phyloP scores from a whole-genome alignment of 495 filamentous ascomycete species.

The Talaromyces borbonicus region DNA sequence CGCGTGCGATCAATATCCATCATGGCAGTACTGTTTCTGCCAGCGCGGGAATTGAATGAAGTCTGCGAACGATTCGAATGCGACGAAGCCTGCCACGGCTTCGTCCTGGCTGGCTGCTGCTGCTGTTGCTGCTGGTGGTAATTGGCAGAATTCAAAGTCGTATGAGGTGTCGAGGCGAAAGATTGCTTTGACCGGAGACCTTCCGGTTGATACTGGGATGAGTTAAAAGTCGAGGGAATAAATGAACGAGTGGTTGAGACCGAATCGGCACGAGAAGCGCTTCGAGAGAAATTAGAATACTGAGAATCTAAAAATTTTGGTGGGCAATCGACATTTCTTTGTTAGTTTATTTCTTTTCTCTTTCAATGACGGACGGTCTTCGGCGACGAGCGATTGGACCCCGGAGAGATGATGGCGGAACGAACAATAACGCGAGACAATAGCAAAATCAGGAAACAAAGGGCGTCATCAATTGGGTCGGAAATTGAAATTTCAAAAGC shows the following conservation, averaged over 20 bases:
- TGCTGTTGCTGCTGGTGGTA: not conserved
- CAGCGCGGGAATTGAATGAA: constrained; percentile 40
- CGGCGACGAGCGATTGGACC: no score
- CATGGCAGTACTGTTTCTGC: constrained; percentile 57
- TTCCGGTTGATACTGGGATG: not conserved
- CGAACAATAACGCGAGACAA: no score
- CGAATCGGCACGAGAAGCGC: constrained; percentile 4
- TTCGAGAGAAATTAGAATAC: not conserved
- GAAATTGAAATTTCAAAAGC: no score
- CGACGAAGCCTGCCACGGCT: constrained; percentile 5
- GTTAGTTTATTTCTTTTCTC: not conserved
- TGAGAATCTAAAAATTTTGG: not conserved
- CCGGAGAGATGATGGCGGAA: no score
- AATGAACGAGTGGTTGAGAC: constrained; percentile 6
- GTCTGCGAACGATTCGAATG: constrained; percentile 28
- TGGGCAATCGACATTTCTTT: constrained; percentile 3
- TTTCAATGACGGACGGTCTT: no score
- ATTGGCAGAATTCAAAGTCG: not conserved
- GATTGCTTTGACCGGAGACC: constrained; percentile 4
- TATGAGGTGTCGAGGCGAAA: constrained; percentile 3
- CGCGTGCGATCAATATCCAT: constrained; percentile 71
- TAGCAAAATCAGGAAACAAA: no score
- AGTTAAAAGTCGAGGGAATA: not conserved
- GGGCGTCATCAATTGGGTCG: no score
- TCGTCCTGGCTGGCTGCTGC: not conserved